Conservation (phyloP, 345 rosid species). For the Atalantia buxifolia region DNA sequence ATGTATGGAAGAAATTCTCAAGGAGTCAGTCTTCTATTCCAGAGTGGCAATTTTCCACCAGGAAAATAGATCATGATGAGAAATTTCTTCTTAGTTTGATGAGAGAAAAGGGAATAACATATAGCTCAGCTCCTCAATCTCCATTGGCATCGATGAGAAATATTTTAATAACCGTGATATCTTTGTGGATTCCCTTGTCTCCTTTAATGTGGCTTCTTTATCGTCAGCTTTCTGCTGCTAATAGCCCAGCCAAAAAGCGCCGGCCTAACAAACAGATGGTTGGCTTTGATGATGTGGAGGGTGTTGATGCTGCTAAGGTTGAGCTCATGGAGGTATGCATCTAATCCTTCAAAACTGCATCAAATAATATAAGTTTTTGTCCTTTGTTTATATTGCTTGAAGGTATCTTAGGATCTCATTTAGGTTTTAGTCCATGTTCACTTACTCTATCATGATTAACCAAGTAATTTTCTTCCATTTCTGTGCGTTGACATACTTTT, state of each 20-base stretch:
- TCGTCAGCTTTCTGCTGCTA: constrained; percentile 85
- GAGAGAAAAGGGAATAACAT: constrained; percentile 82
- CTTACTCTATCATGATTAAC: neutral
- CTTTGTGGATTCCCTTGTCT: constrained; percentile 84
- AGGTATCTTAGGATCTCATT: neutral
- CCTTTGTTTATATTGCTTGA: neutral
- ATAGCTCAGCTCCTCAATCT: constrained; percentile 91
- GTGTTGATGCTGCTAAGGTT: constrained; percentile 86
- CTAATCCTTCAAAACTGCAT: constrained; percentile 10
- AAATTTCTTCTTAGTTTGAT: constrained; percentile 84
- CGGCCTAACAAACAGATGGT: constrained; percentile 55
- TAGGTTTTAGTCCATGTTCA: neutral
- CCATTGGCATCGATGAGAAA: constrained; percentile 63
- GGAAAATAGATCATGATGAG: constrained; percentile 88
- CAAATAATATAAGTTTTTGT: neutral
- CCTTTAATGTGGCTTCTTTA: constrained; percentile 98
- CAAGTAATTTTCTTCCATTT: neutral
- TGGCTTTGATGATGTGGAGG: constrained; percentile 91
- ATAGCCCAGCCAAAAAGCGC: constrained; percentile 76
- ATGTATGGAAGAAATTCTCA: constrained; percentile 31
- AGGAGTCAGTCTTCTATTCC: constrained; percentile 43
- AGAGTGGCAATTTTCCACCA: constrained; percentile 73
- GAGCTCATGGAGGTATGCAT: constrained; percentile 85
- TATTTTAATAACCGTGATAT: constrained; percentile 60
- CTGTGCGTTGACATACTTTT: constrained; percentile 16